Base-by-base conservation (phyloP, 352 stramenopile genomes). In the Phytophthora sp. region DNA sequence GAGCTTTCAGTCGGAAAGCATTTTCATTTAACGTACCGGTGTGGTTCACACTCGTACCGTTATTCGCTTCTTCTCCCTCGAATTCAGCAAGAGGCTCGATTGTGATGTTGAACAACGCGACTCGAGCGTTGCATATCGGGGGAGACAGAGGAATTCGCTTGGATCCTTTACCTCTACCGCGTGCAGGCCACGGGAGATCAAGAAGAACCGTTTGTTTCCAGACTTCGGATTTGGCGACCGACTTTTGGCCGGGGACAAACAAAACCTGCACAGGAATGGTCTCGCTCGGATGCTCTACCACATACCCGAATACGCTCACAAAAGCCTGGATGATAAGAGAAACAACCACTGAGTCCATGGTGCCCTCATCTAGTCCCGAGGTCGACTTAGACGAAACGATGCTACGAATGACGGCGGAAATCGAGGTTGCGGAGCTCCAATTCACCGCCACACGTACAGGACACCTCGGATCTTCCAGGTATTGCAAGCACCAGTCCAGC, bases 81-180 rank as follows among this genome's bases (percentile, higher is more conserved):
- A 61, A 49, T 1, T 76, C 57, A 13, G 20, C 20, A 5, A 66
- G 54, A 8, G 74, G 73, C n/a, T 88, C 79, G 18, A 89, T 74
- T 3, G 82, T 86, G 57, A 87, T 76, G 42, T 81, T 77, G 57
- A 90, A 90, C 7, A 90, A 71, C 15, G 80, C 73, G 4, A 90
- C 65, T 0, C 30, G 55, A 20, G 63, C 61, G 9, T 84, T 72
- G 15, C 16, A 42, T 4, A 81, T 35, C 2, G 65, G 69, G 12
- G 55, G 47, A 20, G 45, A 50, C 8, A 74, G n/a, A 21, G 4
- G 18, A 3, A 27, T 62, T 4, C 42, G 64, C 27, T 66, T 71
- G 11, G 42, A 8, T 23, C 30, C 9, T 44, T 46, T 27, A 24
- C 4, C 16, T 50, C 29, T 55, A 21, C 55, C 41, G 26, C 55